Evolutionary conservation across 495 filamentous ascomycete genomes (phyloP), one percentile per base, ranked within the genome.

Genomic region (Aspergillus sparsus): DNA sequence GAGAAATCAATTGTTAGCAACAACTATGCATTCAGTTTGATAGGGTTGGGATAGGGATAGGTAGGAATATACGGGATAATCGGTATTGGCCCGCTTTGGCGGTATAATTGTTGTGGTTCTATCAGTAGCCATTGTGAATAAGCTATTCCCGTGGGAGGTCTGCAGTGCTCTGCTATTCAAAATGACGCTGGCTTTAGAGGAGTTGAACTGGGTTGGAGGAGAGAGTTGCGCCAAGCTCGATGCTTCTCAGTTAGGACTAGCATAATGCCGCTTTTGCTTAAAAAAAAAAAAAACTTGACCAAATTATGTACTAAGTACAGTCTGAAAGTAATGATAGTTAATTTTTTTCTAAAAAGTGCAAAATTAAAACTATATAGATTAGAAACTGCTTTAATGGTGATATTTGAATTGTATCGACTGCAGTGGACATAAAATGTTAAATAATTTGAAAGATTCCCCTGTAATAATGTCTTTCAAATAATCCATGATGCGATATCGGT

Each of bases 61-160:
- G 8, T 34, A 31, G 21, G 21, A 33, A 80, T 85, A 64, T 80
- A 96, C 93, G 50, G 91, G 92, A 73, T 87, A 96, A 16, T 92
- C 85, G 51, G 90, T 88, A 66, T 84, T 78, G 61, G 88, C 71
- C 68, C 81, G 81, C 80, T 92, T 92, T 64, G 90, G 85, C 35
- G 91, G 89, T 57, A 92, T 83, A 68, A 86, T 84, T 34, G 82
- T 80, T 69, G 80, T 75, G 64, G 78, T 77, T 44, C 80, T 73
- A 61, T 82, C 70, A 70, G 78, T 83, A 64, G 87, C 82, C 87
- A 89, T 90, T 65, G 51, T 73, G 63, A 57, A 18, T 39, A 56
- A 53, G 58, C 35, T 63, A 50, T n/a, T 49, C 47, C 39, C 58
- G 58, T 56, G 57, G 64, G 49, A 42, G 35, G 47, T 41, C 18